Evolutionary conservation across 306 rosid species (phyloP).

Genomic region (Pyrus communis): DNA sequence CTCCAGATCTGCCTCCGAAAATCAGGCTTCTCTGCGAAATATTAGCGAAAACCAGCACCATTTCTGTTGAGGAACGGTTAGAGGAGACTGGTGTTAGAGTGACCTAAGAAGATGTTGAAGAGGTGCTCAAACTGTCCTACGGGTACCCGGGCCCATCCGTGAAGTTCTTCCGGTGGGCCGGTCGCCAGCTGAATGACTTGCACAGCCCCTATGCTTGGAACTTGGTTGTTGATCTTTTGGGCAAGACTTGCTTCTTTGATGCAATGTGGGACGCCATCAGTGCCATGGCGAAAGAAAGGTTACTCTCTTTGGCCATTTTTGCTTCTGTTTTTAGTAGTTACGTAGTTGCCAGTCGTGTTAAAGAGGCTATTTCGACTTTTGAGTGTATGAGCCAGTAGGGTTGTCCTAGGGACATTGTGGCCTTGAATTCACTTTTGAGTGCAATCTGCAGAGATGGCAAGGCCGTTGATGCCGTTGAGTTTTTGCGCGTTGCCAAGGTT

Average conservation of each 20-base stretch:
- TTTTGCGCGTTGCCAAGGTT: conserved; percentile 36
- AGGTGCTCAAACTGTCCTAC: conserved; percentile 56
- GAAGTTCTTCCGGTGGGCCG: conserved; percentile 72
- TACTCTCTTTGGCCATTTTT: conserved; percentile 49
- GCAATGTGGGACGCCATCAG: conserved; percentile 70
- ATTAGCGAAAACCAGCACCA: conserved; percentile 35
- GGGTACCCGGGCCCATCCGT: conserved; percentile 45
- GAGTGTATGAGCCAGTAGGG: conserved; percentile 51
- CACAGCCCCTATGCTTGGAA: conserved; percentile 73
- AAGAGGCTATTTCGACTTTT: conserved; percentile 41
- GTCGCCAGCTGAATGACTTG: conserved; percentile 34
- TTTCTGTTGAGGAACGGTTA: conserved; percentile 30
- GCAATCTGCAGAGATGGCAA: conserved; percentile 58
- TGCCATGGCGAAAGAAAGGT: conserved; percentile 35
- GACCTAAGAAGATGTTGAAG: conserved; percentile 43
- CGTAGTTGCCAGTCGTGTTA: conserved; percentile 25
- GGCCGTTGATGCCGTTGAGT: conserved; percentile 33
- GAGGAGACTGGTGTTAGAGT: conserved; percentile 22
- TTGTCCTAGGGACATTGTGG: conserved; percentile 33
- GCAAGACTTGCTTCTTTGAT: conserved; percentile 48
- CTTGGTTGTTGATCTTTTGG: conserved; percentile 50
- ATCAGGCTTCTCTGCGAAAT: conserved; percentile 38
- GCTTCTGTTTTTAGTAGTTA: conserved; percentile 63
- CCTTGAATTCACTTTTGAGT: conserved; percentile 52
- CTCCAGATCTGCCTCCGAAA: conserved; percentile 23